These are phyloP conservation scores for Cupressus sempervirens DNA, from an alignment of 75 land plant genomes.

Conservation along the genomic window DNA sequence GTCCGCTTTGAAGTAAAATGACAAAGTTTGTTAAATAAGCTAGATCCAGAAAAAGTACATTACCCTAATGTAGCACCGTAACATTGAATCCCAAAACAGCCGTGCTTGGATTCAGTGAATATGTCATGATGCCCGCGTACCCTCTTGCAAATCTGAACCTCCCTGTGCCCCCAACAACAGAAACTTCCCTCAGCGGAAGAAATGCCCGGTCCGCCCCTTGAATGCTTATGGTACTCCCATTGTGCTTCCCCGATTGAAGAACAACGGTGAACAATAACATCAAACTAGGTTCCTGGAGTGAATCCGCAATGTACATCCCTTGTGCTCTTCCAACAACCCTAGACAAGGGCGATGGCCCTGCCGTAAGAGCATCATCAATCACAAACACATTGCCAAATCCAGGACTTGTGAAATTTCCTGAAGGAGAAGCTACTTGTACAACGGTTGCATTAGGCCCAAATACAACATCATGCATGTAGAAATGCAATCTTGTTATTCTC, in stretches of 20 bases:
- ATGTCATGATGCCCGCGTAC: too few relatives aligned
- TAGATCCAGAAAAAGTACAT: too few relatives aligned
- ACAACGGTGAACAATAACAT: slow-evolving; percentile 14
- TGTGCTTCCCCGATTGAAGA: slow-evolving; percentile 15
- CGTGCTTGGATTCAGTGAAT: too few relatives aligned
- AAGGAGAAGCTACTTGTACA: too few relatives aligned
- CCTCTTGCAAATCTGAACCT: slow-evolving; percentile 14
- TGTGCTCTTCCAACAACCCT: slow-evolving; percentile 24
- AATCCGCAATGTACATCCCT: slow-evolving; percentile 19
- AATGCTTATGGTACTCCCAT: slow-evolving; percentile 21
- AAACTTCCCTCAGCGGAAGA: slow-evolving; percentile 14
- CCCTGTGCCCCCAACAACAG: slow-evolving; percentile 22
- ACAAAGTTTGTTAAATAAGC: too few relatives aligned
- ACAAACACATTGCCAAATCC: slow-evolving; percentile 20
- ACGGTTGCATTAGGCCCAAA: too few relatives aligned
- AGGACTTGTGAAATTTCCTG: neutral
- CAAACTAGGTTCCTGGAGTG: neutral
- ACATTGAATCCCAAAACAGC: too few relatives aligned
- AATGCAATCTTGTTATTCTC: neutral
- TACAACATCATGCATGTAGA: slow-evolving; percentile 13
- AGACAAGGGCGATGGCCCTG: slow-evolving; percentile 14
- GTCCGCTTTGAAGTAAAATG: too few relatives aligned
- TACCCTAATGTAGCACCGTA: too few relatives aligned
- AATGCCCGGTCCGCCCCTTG: slow-evolving; percentile 11
- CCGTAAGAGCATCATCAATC: slow-evolving; percentile 22